Percentiles rank a stretch among this genome's conserved stretches.
Conservation (phyloP, 2,329 filamentous ascomycete species). For the Calonectria pseudoreteaudii region DNA sequence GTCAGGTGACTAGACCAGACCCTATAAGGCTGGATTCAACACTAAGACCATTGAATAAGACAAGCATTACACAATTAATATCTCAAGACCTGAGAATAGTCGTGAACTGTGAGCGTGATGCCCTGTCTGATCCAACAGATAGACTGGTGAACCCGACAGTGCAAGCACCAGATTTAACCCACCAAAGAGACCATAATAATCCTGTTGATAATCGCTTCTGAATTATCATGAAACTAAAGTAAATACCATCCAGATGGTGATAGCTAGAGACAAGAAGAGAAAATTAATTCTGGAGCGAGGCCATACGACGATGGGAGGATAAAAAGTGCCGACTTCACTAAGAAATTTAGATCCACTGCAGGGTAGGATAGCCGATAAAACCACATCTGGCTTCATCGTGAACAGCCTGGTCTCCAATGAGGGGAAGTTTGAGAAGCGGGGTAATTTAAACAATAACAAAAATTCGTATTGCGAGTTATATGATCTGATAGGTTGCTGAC, state of each 20-base stretch:
- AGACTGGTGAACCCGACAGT: no score
- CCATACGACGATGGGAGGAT: not conserved
- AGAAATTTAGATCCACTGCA: not conserved
- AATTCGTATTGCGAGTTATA: not conserved
- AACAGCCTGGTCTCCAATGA: not conserved
- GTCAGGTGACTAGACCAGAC: no score
- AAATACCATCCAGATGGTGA: not conserved
- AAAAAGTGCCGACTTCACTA: not conserved
- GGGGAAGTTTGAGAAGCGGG: not conserved
- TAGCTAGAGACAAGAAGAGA: no score
- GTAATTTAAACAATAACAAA: not conserved
- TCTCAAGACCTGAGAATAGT: no score
- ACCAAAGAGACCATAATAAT: no score
- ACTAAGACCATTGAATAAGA: no score
- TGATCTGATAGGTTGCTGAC: not conserved
- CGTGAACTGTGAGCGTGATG: no score
- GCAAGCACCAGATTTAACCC: no score
- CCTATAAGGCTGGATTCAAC: no score
- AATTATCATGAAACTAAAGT: not conserved
- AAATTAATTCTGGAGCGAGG: no score
- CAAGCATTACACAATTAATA: no score
- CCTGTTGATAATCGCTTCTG: not conserved
- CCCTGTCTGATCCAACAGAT: no score
- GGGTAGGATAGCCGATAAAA: not conserved
- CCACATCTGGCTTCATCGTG: not conserved